phyloP scores from a whole-genome alignment of 345 rosid species.

The Aquilaria yunnanensis region DNA sequence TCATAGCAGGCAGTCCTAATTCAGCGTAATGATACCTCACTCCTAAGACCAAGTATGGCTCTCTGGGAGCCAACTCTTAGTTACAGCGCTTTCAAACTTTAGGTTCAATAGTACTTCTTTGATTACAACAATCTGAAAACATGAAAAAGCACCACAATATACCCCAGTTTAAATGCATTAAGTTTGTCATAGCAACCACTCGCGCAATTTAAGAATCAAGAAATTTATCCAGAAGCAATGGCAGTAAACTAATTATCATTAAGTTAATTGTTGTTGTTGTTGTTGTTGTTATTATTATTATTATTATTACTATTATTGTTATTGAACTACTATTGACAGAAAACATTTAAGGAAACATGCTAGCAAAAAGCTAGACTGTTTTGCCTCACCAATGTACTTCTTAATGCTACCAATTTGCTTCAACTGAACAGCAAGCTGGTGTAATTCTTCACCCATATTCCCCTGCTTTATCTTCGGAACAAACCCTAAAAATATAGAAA shows the following conservation, averaged over 20 bases:
- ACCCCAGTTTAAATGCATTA: too few species aligned
- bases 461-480: constrained; percentile 21
- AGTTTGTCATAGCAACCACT: too few species aligned
- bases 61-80: too few species aligned
- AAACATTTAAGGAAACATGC: not conserved
- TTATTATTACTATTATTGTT: not conserved
- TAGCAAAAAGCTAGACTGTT: not conserved
- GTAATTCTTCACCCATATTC: constrained; percentile 34
- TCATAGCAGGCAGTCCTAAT: too few species aligned
- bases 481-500: constrained; percentile 11
- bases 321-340: not conserved
- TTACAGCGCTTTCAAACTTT: too few species aligned
- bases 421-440: constrained; percentile 38
- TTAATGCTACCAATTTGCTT: constrained; percentile 34
- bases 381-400: constrained; percentile 43
- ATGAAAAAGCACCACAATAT: too few species aligned
- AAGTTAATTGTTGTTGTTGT: not conserved
- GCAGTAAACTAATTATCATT: not conserved
- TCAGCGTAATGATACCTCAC: too few species aligned
- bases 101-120: too few species aligned
- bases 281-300: not conserved
- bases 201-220: not conserved
- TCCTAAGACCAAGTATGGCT: too few species aligned
- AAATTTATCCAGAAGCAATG: not conserved
- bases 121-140: too few species aligned